Conservation (phyloP, 2,329 filamentous ascomycete species). For the Tolypocladium inflatum region DNA sequence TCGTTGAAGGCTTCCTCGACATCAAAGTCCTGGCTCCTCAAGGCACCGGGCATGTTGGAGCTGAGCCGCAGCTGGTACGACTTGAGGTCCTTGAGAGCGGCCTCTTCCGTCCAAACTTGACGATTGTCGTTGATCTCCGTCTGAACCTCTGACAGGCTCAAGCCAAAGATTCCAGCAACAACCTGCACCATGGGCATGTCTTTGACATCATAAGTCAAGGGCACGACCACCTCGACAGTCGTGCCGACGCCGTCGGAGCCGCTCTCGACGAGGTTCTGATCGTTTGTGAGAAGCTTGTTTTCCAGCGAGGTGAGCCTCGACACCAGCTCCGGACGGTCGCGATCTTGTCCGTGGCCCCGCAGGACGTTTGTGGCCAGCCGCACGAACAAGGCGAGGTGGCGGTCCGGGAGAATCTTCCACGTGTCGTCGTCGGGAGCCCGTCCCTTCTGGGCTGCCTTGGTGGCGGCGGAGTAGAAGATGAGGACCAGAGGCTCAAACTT, state of each 20-base stretch:
- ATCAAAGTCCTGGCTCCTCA: constrained; percentile 82
- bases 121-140: constrained; percentile 77
- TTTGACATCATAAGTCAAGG: constrained; percentile 84
- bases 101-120: constrained; percentile 79
- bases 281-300: constrained; percentile 86
- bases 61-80: constrained; percentile 85
- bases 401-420: constrained; percentile 87
- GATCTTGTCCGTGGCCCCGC: constrained; percentile 74
- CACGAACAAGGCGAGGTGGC: constrained; percentile 90
- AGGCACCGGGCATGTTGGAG: constrained; percentile 64
- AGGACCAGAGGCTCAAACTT: constrained; percentile 86
- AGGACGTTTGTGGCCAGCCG: constrained; percentile 73
- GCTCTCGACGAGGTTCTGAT: constrained; percentile 62
- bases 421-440: constrained; percentile 71
- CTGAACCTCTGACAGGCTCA: constrained; percentile 72
- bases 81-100: constrained; percentile 84
- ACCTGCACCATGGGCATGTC: constrained; percentile 92
- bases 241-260: constrained; percentile 24
- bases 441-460: constrained; percentile 69
- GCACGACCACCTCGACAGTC: constrained; percentile 72
- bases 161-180: constrained; percentile 77
- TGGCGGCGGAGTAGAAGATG: constrained; percentile 93
- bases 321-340: constrained; percentile 77
- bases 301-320: constrained; percentile 72
- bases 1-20: constrained; percentile 76